phyloP scores from a whole-genome alignment of 805 yeast genomes.

The Hanseniaspora jakobsenii region DNA sequence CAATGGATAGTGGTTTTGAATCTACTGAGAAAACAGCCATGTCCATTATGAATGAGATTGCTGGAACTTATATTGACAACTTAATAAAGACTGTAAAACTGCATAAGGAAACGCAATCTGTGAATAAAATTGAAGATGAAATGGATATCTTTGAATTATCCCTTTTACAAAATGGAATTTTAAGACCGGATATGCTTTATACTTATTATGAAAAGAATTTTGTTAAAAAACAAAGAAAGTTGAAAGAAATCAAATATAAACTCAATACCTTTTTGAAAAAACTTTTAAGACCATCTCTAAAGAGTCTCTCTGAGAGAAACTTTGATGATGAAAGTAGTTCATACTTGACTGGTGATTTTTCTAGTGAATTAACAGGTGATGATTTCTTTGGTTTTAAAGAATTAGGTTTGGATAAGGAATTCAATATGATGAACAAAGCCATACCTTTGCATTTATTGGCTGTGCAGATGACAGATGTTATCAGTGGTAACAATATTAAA shows the following conservation, averaged over 20 bases:
- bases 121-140: conserved; percentile 25
- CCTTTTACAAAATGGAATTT: conserved; percentile 75
- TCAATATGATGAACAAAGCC: conserved; percentile 68
- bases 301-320: conserved; percentile 61
- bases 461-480: conserved; percentile 47
- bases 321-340: conserved; percentile 89
- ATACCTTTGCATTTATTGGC: conserved; percentile 75
- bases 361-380: conserved; percentile 77
- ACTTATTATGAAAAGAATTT: conserved; percentile 63
- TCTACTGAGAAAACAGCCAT: conserved; percentile 65
- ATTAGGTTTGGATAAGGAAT: conserved; percentile 83
- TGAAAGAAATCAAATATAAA: conserved; percentile 55
- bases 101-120: conserved; percentile 51
- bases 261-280: conserved; percentile 65
- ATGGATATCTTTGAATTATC: conserved; percentile 49
- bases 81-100: conserved; percentile 57
- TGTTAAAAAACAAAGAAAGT: conserved; percentile 52
- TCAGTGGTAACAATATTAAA: conserved; percentile 45
- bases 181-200: conserved; percentile 63
- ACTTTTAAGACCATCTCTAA: conserved; percentile 64
- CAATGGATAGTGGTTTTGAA: conserved; percentile 91
- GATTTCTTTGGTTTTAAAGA: conserved; percentile 97
- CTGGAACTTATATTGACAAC: conserved; percentile 67
- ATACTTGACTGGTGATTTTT: conserved; percentile 87
- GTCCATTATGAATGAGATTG: conserved; percentile 67